Evolutionary conservation across 2,329 filamentous ascomycete genomes (phyloP), one percentile per base, ranked within the genome.

Genomic region (Ophiostoma sp.): DNA sequence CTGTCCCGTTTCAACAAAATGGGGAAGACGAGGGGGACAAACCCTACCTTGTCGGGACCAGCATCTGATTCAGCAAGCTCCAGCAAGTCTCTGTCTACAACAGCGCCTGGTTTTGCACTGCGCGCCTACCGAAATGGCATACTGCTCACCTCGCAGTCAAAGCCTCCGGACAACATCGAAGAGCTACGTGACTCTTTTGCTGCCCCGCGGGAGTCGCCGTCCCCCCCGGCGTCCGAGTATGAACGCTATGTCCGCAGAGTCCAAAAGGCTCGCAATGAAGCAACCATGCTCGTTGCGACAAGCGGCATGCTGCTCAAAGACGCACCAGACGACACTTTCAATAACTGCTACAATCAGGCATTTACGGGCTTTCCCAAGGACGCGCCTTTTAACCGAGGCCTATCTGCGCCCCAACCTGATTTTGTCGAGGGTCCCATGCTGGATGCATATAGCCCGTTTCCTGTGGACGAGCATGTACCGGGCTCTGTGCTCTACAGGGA

Each of bases 401-500:
- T 76, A 5, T 73, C 75, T 27, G 72, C 73, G 64, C 69, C 74
- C 67, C 74, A 75, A 68, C 75, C 75, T 67, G 74, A 75, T 69
- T 74, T 74, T 67, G 68, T 76, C 60, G 73, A 76, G 65, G 74
- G 74, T 6, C 71, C 73, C 40, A 67, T 70, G 38, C 69, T 71
- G 64, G 9, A 49, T 8, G 68, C 69, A 9, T 72, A 55, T 67
- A 36, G 7, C n/a, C 71, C 70, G 1, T 71, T 72, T 27, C 69
- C 69, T 1, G 47, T 73, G 58, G 38, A 70, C 36, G 45, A 72
- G 7, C 36, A 67, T 1, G 9, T 74, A 18, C 16, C 11, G 1
- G 72, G 72, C 0, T 73, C 74, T 0, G 67, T 71, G 1, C 69
- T 75, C 71, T 68, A 71, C 40, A 68, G 69, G 52, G 68, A 72